phyloP scores from a whole-genome alignment of 768 basidiomycete genomes.

The Agrocybe chaxingu region DNA sequence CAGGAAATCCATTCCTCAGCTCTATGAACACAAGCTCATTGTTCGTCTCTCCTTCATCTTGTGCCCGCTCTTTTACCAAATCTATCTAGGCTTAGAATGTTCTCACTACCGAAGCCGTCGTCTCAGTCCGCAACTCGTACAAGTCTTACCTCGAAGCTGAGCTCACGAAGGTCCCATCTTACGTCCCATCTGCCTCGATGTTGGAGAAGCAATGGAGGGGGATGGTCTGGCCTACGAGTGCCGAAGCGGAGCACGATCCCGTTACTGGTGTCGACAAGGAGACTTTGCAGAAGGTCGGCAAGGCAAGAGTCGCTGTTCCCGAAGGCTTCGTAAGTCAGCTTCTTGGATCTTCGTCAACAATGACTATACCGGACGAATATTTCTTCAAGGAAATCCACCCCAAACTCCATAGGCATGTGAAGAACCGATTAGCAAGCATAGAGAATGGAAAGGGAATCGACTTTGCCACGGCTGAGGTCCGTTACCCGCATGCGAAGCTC shows the following conservation, averaged over 20 bases:
- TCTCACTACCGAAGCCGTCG: constrained; percentile 46
- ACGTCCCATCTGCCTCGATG: constrained; percentile 50
- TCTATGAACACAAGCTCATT: constrained; percentile 78
- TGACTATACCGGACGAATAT: no score
- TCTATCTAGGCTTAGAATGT: constrained; percentile 42
- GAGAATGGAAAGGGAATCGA: constrained; percentile 73
- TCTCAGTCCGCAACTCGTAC: constrained; percentile 51
- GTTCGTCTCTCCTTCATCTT: constrained; percentile 37
- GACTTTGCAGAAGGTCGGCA: constrained; percentile 56
- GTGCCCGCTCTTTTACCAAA: background rate
- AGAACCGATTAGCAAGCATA: constrained; percentile 67
- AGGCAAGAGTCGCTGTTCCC: constrained; percentile 61
- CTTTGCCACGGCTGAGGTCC: constrained; percentile 87
- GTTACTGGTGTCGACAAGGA: constrained; percentile 63
- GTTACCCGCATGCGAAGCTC: constrained; percentile 4
- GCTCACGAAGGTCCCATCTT: constrained; percentile 47
- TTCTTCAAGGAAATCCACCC: constrained; percentile 68
- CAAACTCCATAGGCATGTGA: constrained; percentile 76
- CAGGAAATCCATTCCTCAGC: constrained; percentile 70
- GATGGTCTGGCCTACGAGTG: constrained; percentile 60
- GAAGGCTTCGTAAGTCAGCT: constrained; percentile 57
- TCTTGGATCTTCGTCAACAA: background rate
- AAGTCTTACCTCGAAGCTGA: constrained; percentile 62
- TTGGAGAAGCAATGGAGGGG: constrained; percentile 68
- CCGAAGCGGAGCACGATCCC: constrained; percentile 50